Base-by-base conservation (phyloP, 148 eudicot genomes). In the Polygonum maritimum region DNA sequence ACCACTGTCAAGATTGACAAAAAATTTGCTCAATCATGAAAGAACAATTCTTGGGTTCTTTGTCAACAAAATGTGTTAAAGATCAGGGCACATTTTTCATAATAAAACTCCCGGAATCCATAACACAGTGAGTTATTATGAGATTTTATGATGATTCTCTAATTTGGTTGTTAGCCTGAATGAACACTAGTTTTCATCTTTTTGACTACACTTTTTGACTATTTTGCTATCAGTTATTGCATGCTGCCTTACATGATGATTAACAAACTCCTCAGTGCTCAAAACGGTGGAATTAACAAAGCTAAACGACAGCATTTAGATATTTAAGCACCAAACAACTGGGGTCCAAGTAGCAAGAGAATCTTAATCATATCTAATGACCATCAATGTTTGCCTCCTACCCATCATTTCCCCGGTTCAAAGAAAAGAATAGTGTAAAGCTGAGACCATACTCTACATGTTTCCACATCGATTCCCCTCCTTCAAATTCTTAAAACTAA, bases 181-280 rank as follows among this genome's bases (percentile, higher is more conserved):
- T 26, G 31, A 26, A 26, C 31, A 26, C 31, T 26, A 26, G 31
- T 26, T 60, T 15, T 51, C 36, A 60, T 13, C 69, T 60, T 60
- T 60, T 60, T 60, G 69, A 60, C 69, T 60, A 60, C n/a, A n/a
- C 69, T 60, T 60, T 60, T 60, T 60, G 69, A 60, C 69, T 60
- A 60, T 60, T 26, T 21, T 12, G 4, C 36, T 60, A 60, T 60
- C 4, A 10, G 15, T 38, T 26, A 60, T 60, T 22, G 69, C 69
- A 60, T 31, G 69, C 69, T 60, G 36, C 31, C 5, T 31, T 3
- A 60, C 38, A 60, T 26, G 69, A 31, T 26, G 69, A 60, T 60
- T 60, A 60, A 60, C 69, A 60, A 26, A 3, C 12, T 21, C 13
- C 69, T 60, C 38, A 31, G 69, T 60, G 69, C 69, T 60, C 31